A percentile compares a stretch with the other conserved stretches of the same genome.
Evolutionary conservation across 2,329 filamentous ascomycete species (phyloP).

Genomic region (Scytalidium sp.): DNA sequence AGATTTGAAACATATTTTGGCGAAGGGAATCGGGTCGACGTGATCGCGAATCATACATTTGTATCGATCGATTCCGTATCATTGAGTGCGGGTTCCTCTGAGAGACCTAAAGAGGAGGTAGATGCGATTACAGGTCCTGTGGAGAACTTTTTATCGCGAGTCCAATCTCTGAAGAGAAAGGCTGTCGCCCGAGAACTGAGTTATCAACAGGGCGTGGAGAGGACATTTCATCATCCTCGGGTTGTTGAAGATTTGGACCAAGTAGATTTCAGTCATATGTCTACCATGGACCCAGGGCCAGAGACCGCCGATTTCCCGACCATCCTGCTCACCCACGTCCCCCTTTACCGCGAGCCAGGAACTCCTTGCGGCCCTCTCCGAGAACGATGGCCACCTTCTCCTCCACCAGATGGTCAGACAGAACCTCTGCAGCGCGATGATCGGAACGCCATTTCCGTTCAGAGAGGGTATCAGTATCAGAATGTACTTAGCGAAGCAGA

Average conservation of each 20-base stretch:
- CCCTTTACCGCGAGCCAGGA: slow-evolving; percentile 75
- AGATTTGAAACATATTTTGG: slow-evolving; percentile 89
- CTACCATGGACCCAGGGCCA: slow-evolving; percentile 39
- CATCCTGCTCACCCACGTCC: slow-evolving; percentile 86
- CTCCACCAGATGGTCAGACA: slow-evolving; percentile 56
- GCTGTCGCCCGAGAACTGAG: slow-evolving; percentile 68
- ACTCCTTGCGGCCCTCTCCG: slow-evolving; percentile 86
- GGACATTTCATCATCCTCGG: slow-evolving; percentile 55
- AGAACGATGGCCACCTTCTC: slow-evolving; percentile 76
- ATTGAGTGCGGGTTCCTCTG: slow-evolving; percentile 66
- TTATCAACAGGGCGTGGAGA: slow-evolving; percentile 55
- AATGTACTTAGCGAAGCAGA: slow-evolving; percentile 81
- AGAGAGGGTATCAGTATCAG: slow-evolving; percentile 89
- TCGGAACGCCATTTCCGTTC: slow-evolving; percentile 74
- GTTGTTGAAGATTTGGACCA: slow-evolving; percentile 50
- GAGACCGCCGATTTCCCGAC: slow-evolving; percentile 69
- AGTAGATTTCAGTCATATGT: slow-evolving; percentile 32
- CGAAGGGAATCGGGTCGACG: slow-evolving; percentile 83
- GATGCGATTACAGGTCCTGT: slow-evolving; percentile 73
- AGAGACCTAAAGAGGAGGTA: slow-evolving; percentile 41
- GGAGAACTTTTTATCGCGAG: slow-evolving; percentile 69
- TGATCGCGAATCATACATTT: slow-evolving; percentile 93
- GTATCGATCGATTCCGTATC: slow-evolving; percentile 89
- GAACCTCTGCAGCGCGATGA: slow-evolving; percentile 58
- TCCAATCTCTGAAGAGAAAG: slow-evolving; percentile 63